Percentiles rank a stretch among this genome's conserved stretches.
These are phyloP conservation scores for Curvularia verruculosa DNA, from an alignment of 2,329 filamentous ascomycete species.

Conservation along the genomic window DNA sequence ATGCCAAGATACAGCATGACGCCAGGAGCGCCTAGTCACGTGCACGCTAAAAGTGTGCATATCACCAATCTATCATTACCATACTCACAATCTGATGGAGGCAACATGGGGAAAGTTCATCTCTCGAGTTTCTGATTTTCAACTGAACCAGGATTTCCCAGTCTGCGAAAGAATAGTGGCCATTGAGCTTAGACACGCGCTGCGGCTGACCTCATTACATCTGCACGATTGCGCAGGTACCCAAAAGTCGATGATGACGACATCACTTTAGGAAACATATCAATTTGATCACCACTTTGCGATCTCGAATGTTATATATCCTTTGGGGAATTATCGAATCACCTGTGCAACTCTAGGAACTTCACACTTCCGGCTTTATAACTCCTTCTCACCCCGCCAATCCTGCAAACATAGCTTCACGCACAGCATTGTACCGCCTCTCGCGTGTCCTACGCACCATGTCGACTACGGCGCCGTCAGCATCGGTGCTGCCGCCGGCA, in stretches of 20 bases:
- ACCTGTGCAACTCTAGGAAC: not conserved
- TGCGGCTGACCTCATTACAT: slow-evolving; percentile 17
- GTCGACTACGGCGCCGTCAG: slow-evolving; percentile 52
- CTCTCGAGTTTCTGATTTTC: not conserved
- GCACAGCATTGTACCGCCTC: slow-evolving; percentile 45
- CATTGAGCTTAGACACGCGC: not conserved
- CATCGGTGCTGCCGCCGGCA: slow-evolving; percentile 49
- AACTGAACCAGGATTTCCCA: not conserved
- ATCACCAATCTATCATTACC: too few species aligned
- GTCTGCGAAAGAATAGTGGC: not conserved
- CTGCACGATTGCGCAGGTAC: slow-evolving; percentile 13
- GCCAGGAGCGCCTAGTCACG: not conserved
- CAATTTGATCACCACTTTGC: slow-evolving; percentile 7
- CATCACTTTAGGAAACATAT: slow-evolving; percentile 20
- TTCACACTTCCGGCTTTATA: not conserved
- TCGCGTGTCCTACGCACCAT: slow-evolving; percentile 52
- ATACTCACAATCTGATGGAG: not conserved
- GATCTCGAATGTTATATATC: not conserved
- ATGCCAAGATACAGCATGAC: not conserved
- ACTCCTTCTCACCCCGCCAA: not conserved
- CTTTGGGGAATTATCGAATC: too few species aligned
- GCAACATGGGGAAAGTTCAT: not conserved
- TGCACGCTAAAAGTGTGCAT: too few species aligned
- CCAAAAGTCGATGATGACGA: slow-evolving; percentile 25
- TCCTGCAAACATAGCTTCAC: slow-evolving; percentile 50